These are phyloP conservation scores for Lotmaria passim DNA, from an alignment of 208 protist genomes.

Conservation along the genomic window DNA sequence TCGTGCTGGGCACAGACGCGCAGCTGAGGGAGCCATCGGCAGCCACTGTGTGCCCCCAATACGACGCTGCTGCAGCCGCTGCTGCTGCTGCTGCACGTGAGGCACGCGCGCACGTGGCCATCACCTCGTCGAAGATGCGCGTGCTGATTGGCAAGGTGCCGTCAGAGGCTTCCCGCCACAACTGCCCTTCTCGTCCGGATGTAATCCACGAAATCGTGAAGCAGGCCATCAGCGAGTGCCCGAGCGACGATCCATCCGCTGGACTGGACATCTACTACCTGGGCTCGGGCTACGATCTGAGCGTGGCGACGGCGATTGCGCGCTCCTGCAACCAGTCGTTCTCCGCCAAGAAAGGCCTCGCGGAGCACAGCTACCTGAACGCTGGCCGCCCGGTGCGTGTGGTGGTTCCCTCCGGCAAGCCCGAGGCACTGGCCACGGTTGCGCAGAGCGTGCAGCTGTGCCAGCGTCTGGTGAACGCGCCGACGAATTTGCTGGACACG, in stretches of 20 bases:
- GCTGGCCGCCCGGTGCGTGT: conserved; percentile 45
- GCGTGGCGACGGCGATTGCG: conserved; percentile 56
- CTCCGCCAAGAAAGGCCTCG: conserved; percentile 61
- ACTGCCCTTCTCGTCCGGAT: conserved; percentile 74
- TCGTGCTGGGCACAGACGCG: conserved; percentile 56
- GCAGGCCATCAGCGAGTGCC: conserved; percentile 38
- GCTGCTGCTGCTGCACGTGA: conserved; percentile 22
- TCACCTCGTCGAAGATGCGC: conserved; percentile 25
- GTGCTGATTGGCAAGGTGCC: conserved; percentile 59
- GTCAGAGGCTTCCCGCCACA: conserved; percentile 71
- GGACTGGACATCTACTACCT: conserved; percentile 66
- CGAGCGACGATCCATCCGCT: conserved; percentile 1
- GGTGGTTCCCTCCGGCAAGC: conserved; percentile 39
- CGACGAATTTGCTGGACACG: conserved; percentile 86
- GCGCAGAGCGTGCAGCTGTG: conserved; percentile 75
- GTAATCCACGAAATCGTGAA: conserved; percentile 54
- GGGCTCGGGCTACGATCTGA: conserved; percentile 43
- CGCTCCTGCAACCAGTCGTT: conserved; percentile 64
- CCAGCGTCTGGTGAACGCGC: conserved; percentile 84
- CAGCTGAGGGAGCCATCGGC: conserved; percentile 29
- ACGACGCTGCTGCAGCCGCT: conserved; percentile 12
- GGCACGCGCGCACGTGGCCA: conserved; percentile 30
- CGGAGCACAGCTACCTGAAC: conserved; percentile 53
- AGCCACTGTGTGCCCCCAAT: conserved; percentile 6
- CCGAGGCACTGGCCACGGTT: conserved; percentile 21